These are phyloP conservation scores for Sordariomycetes sp. DNA, from an alignment of 2,329 filamentous ascomycete genomes.

Conservation along the genomic window DNA sequence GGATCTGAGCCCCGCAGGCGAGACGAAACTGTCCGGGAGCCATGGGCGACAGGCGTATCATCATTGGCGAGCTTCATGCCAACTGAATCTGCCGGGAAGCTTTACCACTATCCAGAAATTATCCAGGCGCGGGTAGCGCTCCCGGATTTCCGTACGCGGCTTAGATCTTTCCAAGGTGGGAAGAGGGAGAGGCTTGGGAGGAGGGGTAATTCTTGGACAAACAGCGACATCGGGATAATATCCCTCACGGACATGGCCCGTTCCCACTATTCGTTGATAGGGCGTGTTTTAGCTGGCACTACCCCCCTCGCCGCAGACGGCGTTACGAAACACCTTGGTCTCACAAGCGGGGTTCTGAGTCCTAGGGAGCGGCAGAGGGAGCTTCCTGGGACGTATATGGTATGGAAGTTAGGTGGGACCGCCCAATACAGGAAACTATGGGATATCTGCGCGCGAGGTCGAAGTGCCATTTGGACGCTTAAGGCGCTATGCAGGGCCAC, in stretches of 20 bases:
- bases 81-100: neutral
- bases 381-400: neutral
- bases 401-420: neutral
- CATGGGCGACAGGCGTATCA: neutral
- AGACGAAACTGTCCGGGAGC: neutral
- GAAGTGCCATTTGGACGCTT: neutral
- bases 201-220: neutral
- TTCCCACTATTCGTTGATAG: neutral
- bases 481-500: neutral
- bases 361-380: neutral
- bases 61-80: too few relatives aligned
- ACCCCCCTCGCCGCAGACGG: neutral
- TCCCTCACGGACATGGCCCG: neutral
- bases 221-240: neutral
- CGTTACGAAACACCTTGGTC: neutral
- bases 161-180: neutral
- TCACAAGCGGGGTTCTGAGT: neutral
- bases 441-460: neutral
- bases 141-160: neutral
- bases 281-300: neutral
- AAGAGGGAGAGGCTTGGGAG: neutral
- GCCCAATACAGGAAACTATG: neutral
- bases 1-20: neutral
- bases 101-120: neutral
- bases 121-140: neutral